Base-by-base conservation (phyloP, 208 protist species). In the Leishmania martiniquensis region DNA sequence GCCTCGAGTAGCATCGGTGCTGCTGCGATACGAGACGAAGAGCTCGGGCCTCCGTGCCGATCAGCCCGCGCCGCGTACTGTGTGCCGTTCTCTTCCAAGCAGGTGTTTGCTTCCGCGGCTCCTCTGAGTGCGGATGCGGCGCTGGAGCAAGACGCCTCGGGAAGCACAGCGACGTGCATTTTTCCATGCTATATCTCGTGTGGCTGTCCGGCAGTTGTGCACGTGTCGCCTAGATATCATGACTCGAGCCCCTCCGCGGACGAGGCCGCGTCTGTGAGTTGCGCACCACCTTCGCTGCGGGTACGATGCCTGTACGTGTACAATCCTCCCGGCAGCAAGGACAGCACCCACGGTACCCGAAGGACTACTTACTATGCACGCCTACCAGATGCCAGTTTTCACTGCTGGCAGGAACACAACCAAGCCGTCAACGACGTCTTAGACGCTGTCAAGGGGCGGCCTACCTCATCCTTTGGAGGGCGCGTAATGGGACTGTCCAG, bases 111-210 rank as follows among this genome's bases (percentile, higher is more conserved):
- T 7, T 15, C 55, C 1, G 52, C 34, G 20, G 17, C 45, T 42
- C 29, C 37, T 39, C 20, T 37, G 22, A 22, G 45, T 34, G 62
- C 7, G 7, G 39, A 59, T 15, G n/a, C 20, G 20, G 20, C 6
- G 54, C 22, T 62, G 12, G 29, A 77, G 39, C 20, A 37, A n/a
- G 29, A 13, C 9, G 54, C 15, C 62, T 32, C n/a, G 49, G 32
- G 29, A 7, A 52, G 34, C 20, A 44, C 51, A 2, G 22, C 49
- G n/a, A 47, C 3, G 49, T 74, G 60, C 52, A 70, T 84, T 3
- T 72, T 76, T 57, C 80, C 80, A 2, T 84, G 80, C 52, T 77
- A 72, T 54, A 63, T 84, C 29, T 65, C 63, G 6, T 59, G 60
- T n/a, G 75, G 80, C 12, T 84, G 80, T 49, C 75, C 75, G 20